These are phyloP conservation scores for Candida fluviatilis DNA, from an alignment of 805 yeast species.

Conservation along the genomic window DNA sequence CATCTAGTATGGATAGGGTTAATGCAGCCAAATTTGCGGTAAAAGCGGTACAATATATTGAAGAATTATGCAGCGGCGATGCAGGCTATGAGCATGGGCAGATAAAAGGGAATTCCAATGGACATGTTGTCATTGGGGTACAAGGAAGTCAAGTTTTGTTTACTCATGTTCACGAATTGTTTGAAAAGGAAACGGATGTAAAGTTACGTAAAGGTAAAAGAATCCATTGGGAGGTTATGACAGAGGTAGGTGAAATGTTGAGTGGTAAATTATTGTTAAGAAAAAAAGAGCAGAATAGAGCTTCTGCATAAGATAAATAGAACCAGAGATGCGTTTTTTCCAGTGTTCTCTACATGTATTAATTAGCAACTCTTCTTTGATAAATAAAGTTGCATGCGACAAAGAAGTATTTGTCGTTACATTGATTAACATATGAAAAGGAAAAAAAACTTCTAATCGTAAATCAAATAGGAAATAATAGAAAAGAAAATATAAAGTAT, in stretches of 20 bases:
- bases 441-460: too few species aligned
- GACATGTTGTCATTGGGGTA: slow-evolving; percentile 64
- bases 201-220: slow-evolving; percentile 60
- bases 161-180: slow-evolving; percentile 51
- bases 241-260: slow-evolving; percentile 58
- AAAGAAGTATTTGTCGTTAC: too few species aligned
- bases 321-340: too few species aligned
- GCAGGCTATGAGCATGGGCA: neutral
- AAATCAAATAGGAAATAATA: too few species aligned
- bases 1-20: slow-evolving; percentile 74
- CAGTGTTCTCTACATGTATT: too few species aligned
- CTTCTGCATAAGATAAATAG: too few species aligned
- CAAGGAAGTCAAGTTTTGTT: slow-evolving; percentile 63
- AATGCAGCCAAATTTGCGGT: slow-evolving; percentile 70
- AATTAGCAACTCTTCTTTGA: too few species aligned
- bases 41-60: slow-evolving; percentile 66
- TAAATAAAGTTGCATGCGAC: too few species aligned
- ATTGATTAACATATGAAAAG: too few species aligned
- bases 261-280: slow-evolving; percentile 60
- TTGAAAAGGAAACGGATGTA: slow-evolving; percentile 58
- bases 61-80: slow-evolving; percentile 26
- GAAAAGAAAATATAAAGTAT: too few species aligned
- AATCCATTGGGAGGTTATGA: slow-evolving; percentile 65
- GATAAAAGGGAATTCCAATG: neutral
- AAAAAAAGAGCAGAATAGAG: neutral